Evolutionary conservation across 768 basidiomycete genomes (phyloP), one percentile per base, ranked within the genome.

Genomic region (Phaeolepiota aurea): DNA sequence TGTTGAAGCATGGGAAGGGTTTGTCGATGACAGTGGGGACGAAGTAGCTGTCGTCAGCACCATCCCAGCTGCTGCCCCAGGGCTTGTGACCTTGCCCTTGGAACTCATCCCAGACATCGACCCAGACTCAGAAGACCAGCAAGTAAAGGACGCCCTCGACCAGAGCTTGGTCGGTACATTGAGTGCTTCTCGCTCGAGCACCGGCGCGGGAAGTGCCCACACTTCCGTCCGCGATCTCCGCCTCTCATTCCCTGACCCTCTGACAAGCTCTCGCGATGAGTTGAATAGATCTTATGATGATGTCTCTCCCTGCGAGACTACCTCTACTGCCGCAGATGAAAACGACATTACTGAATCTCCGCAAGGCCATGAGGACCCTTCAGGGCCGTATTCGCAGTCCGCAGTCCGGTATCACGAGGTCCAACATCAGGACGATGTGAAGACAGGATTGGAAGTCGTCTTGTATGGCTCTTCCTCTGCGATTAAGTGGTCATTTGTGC

Each of bases 151-250:
- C 50, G 85, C 76, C 15, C 72, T 88, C 43, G 82, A 88, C 58
- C 85, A 88, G 62, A 88, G 85, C 63, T 74, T 87, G 64, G 71
- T 84, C 53, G 82, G 85, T 59, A 88, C 85, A 12, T 69, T 88
- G 46, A 81, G 75, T 61, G 71, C 77, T 37, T 87, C 85, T 42
- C 79, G 83, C 49, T 75, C 82, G 13, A 77, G 76, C 52, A 76
- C 75, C 23, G 57, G 57, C 33, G 62, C 65, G 15, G 68, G 74
- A 37, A 74, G 77, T 44, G 58, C 71, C 41, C 80, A 80, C 44
- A 71, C 54, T 41, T 76, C 79, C n/a, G 62, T 78, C 37, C 80
- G 79, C 58, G 83, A 87, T 63, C 72, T 88, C 46, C 76, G 82
- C 49, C 59, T 88, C 43, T 87, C 86, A 22, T 89, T 89, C 63